Evolutionary conservation across 768 basidiomycete genomes (phyloP), one percentile per base, ranked within the genome.

Genomic region (Boletus edulis): DNA sequence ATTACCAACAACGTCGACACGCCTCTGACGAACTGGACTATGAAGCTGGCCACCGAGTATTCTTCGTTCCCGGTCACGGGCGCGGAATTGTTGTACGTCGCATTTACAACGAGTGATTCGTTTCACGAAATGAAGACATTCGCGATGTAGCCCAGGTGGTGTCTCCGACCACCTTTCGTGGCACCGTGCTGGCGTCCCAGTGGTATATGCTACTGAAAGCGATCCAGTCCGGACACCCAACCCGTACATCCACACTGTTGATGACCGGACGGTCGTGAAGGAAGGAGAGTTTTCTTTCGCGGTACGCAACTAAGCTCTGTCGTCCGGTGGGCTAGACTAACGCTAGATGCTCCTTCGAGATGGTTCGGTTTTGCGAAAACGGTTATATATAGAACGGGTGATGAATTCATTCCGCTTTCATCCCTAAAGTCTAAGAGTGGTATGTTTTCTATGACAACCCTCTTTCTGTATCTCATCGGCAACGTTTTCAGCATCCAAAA

Each of bases 101-200:
- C 20, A 8, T 8, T 8, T 27, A 27, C 27, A 6, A 27, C 27
- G 27, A 27, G 27, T 27, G 27, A 9, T 27, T 27, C 27, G 27
- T 27, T 6, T 27, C 27, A 27, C 27, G 27, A 27, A 9, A 27
- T 27, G 8, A 27, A 27, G 27, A 27, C 27, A 27, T 27, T 27
- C 27, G 27, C 27, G 27, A 27, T 9, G 15, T 35, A 60, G 59
- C 71, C 72, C 54, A 65, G 75, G 46, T 49, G 74, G 72, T 0
- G 75, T 77, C 57, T 79, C 78, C 31, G 77, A 80, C 54, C 77
- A 80, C 52, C 75, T 78, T 39, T 75, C 75, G 48, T 79, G 77
- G 78, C 67, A 76, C 60, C 74, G 73, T 41, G 65, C 67, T 14
- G 78, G 78, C 1, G 75, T 69, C 59, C 74, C 76, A 0, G 70